Percentiles rank a stretch among this genome's conserved stretches.
phyloP scores from a whole-genome alignment of 805 yeast genomes.

The Saccharomycopsis lassenensis region DNA sequence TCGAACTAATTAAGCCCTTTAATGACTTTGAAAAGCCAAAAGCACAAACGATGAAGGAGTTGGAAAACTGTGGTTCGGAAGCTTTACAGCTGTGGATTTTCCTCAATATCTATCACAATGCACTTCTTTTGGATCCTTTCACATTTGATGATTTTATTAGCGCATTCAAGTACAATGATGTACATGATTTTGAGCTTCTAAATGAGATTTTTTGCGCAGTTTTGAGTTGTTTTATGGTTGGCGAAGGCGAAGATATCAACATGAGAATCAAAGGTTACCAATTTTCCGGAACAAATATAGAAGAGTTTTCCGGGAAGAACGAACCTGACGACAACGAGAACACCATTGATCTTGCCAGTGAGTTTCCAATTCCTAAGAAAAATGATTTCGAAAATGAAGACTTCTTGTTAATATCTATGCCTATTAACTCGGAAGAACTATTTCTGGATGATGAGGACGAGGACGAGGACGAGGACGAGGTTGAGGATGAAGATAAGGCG shows the following conservation, averaged over 20 bases:
- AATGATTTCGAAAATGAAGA: constrained; percentile 16
- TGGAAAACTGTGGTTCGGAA: constrained; percentile 23
- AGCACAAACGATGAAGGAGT: constrained; percentile 3
- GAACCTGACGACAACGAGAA: constrained; percentile 18
- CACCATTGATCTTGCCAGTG: constrained; percentile 6
- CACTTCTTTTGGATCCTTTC: constrained; percentile 57
- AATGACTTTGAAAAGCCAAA: constrained; percentile 10
- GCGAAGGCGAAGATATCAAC: constrained; percentile 28
- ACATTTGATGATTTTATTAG: constrained; percentile 70
- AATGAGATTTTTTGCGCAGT: constrained; percentile 63
- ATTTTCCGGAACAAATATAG: constrained; percentile 21
- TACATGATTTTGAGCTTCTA: constrained; percentile 39
- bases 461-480: constrained; percentile 5
- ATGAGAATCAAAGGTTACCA: constrained; percentile 14
- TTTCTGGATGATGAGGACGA: constrained; percentile 7
- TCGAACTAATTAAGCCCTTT: neutral
- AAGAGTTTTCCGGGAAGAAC: constrained; percentile 17
- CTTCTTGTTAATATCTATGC: constrained; percentile 13
- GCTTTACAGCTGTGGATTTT: constrained; percentile 68
- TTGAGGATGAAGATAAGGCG: constrained; percentile 4
- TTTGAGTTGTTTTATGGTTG: constrained; percentile 41
- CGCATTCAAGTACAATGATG: constrained; percentile 39
- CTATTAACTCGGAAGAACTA: constrained; percentile 3
- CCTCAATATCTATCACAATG: constrained; percentile 55
- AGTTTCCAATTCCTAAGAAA: constrained; percentile 13